Evolutionary conservation across 768 basidiomycete species (phyloP).

Genomic region (Leccinum olivaceopallidum): DNA sequence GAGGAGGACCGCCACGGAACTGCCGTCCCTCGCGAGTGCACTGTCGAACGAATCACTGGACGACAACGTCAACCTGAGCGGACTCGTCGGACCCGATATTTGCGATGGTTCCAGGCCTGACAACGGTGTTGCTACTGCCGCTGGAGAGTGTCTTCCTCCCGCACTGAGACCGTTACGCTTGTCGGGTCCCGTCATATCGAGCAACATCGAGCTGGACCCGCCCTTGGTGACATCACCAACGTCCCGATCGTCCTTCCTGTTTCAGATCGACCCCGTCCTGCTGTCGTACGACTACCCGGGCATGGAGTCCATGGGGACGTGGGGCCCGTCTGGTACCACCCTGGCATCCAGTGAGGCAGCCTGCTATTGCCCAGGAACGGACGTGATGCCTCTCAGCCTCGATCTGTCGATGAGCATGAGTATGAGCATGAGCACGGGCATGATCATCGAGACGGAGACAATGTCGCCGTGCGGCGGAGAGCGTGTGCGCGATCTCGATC

Average conservation of each 20-base stretch:
- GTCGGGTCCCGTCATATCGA: constrained; percentile 6
- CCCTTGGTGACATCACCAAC: neutral
- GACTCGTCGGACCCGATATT: neutral
- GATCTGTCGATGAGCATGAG: neutral
- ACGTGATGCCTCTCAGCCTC: neutral
- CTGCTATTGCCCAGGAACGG: neutral
- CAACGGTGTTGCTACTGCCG: neutral
- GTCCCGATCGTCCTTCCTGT: neutral
- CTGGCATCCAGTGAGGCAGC: neutral
- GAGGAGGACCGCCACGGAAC: neutral
- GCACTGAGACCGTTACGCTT: constrained; percentile 24
- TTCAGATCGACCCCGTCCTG: constrained; percentile 31
- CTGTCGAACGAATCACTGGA: constrained; percentile 22
- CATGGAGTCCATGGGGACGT: neutral
- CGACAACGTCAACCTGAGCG: constrained; percentile 10
- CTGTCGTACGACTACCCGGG: constrained; percentile 20
- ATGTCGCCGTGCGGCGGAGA: neutral
- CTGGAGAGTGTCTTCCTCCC: constrained; percentile 22
- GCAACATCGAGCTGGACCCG: neutral
- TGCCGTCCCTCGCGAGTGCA: constrained; percentile 22
- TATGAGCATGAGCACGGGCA: neutral
- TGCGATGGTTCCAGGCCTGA: constrained; percentile 11
- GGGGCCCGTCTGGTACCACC: neutral
- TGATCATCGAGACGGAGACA: neutral
- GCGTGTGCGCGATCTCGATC: neutral